Conservation (phyloP, 2,329 filamentous ascomycete genomes). For the Arthrobotrys pseudoclavata region DNA sequence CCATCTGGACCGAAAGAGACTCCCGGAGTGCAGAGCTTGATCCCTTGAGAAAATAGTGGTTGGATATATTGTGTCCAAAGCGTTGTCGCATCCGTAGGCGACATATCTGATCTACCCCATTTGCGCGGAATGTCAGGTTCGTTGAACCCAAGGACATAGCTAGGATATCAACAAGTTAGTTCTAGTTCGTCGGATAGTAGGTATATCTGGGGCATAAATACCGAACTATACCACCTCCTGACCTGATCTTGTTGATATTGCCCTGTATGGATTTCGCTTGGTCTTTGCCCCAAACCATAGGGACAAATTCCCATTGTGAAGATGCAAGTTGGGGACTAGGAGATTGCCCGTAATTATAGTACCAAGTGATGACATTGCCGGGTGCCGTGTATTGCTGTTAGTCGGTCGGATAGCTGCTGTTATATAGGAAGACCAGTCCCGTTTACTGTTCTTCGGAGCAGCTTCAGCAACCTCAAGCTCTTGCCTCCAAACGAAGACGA, state of each 20-base stretch:
- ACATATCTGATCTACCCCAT: slow-evolving; percentile 27
- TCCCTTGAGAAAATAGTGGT: slow-evolving; percentile 11
- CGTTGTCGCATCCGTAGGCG: background rate
- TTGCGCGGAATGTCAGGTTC: slow-evolving; percentile 31
- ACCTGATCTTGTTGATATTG: slow-evolving; percentile 24
- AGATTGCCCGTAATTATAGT: slow-evolving; percentile 37
- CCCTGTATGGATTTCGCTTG: slow-evolving; percentile 1
- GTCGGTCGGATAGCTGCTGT: slow-evolving; percentile 18
- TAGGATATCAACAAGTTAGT: background rate
- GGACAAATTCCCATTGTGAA: slow-evolving; percentile 25
- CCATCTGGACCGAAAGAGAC: slow-evolving; percentile 18
- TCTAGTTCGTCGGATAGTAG: background rate
- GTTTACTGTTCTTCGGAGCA: slow-evolving; percentile 2
- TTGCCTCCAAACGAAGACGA: slow-evolving; percentile 3
- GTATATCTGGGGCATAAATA: background rate
- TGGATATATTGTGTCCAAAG: slow-evolving; percentile 24
- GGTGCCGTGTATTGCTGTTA: background rate
- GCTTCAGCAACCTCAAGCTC: background rate
- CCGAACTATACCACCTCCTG: slow-evolving; percentile 2
- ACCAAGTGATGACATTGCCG: slow-evolving; percentile 11
- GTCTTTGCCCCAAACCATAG: slow-evolving; percentile 33
- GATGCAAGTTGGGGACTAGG: slow-evolving; percentile 16
- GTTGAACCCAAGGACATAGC: slow-evolving; percentile 29
- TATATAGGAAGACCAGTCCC: slow-evolving; percentile 28
- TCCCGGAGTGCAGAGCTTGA: slow-evolving; percentile 20